Evolutionary conservation across 2,329 filamentous ascomycete species (phyloP), one percentile per base, ranked within the genome.

Genomic region (Penicillium aurantiogriseum): DNA sequence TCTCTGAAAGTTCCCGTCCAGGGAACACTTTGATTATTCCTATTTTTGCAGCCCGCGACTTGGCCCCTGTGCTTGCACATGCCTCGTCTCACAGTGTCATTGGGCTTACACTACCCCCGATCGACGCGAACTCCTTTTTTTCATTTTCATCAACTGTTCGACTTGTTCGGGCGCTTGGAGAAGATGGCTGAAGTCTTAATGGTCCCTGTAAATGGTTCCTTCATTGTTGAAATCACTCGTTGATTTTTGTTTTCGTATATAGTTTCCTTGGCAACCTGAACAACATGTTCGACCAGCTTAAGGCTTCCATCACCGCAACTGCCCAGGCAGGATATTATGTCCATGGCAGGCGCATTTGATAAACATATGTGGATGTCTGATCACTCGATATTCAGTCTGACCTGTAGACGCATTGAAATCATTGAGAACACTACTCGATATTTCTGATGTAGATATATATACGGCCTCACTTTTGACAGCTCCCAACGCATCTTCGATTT

Each of bases 1-100:
- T 46, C 43, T 33, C 43, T 46, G 43, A 31, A 33, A 33, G 43
- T 46, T 46, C 21, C 43, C 27, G 27, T 46, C 27, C 27, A 46
- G 43, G 42, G 29, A 46, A 46, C 43, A 31, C 27, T 31, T 33
- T 46, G 43, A 46, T 46, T 46, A 46, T 46, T 46, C 43, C 27
- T 21, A 46, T 46, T 33, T 46, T 46, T 46, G 11, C 7, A 10
- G 2, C 43, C n/a, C 6, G 43, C 7, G 27, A 46, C 43, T 33
- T 46, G 43, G 43, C 43, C 43, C 11, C 43, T 46, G 43, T 33
- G 43, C 43, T 46, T 46, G 43, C 43, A 7, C 27, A 46, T 21
- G 43, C 43, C 43, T 46, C 1, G 43, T 46, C 4, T n/a, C 43
- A 46, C 43, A 33, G 43, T 46, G 43, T 46, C 43, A 46, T 31